Conservation (phyloP, 192 early-diverging fungal genomes). For the Mortierella hygrophila region DNA sequence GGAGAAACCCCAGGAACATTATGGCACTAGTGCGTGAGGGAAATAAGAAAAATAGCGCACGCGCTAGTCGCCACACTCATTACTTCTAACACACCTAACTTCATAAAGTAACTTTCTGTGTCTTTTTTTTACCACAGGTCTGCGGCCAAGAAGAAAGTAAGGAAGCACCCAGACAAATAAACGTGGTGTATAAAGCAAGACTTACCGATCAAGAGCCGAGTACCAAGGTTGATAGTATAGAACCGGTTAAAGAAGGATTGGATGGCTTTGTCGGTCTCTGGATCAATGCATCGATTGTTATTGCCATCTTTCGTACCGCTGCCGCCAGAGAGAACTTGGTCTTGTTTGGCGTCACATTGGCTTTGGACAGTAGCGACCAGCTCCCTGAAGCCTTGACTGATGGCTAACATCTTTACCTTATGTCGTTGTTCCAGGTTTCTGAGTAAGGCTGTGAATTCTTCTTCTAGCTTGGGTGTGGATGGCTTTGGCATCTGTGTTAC, state of each 20-base stretch:
- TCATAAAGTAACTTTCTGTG: not conserved
- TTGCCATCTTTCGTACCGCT: constrained; percentile 26
- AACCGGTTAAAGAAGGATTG: constrained; percentile 71
- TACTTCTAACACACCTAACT: not conserved
- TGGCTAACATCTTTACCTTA: constrained; percentile 45
- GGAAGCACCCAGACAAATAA: not conserved
- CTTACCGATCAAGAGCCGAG: constrained; percentile 68
- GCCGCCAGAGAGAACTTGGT: constrained; percentile 19
- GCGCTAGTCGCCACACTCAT: not conserved
- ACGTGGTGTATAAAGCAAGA: not conserved
- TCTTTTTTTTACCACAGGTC: no score
- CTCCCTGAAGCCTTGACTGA: constrained; percentile 49
- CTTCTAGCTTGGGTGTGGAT: constrained; percentile 49
- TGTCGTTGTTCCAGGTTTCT: constrained; percentile 46
- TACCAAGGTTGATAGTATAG: constrained; percentile 71
- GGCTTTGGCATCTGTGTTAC: constrained; percentile 58
- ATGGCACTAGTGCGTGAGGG: not conserved
- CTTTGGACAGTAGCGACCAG: constrained; percentile 1
- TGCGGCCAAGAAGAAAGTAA: not conserved
- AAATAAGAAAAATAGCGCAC: constrained; percentile 15
- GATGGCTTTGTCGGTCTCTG: constrained; percentile 61
- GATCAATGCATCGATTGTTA: constrained; percentile 52
- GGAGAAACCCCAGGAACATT: not conserved
- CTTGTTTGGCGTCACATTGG: not conserved
- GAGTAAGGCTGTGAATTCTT: constrained; percentile 45